phyloP scores from a whole-genome alignment of 495 filamentous ascomycete species.

The Penicillium manginii region DNA sequence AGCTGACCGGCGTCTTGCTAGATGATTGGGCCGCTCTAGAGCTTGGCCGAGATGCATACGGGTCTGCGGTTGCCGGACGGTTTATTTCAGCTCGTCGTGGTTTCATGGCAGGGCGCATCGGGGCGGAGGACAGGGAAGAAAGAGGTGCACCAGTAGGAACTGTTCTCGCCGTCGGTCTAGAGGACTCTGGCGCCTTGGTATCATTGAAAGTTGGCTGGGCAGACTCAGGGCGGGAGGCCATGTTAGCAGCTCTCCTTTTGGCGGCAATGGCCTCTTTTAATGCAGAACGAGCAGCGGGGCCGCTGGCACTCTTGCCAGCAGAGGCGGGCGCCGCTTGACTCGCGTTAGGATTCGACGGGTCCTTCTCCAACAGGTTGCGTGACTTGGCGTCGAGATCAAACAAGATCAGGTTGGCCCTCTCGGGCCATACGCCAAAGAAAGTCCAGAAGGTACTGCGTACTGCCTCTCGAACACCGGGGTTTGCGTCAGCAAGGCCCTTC shows the following conservation, averaged over 20 bases:
- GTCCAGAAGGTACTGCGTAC: constrained; percentile 86
- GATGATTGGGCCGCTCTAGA: constrained; percentile 36
- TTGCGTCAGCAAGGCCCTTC: constrained; percentile 82
- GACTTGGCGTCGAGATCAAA: constrained; percentile 72
- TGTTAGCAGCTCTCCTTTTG: constrained; percentile 68
- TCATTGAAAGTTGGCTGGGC: constrained; percentile 62
- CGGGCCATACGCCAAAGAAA: constrained; percentile 76
- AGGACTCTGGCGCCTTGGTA: constrained; percentile 44
- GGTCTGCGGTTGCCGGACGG: constrained; percentile 63
- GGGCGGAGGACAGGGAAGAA: constrained; percentile 60
- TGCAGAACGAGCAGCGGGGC: constrained; percentile 49
- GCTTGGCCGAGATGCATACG: constrained; percentile 50
- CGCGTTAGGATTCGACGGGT: constrained; percentile 77
- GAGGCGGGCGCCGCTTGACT: constrained; percentile 50
- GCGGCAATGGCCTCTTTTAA: constrained; percentile 82
- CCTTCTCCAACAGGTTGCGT: constrained; percentile 74
- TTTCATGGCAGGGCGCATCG: constrained; percentile 57
- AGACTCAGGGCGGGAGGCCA: constrained; percentile 73
- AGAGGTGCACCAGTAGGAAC: constrained; percentile 37
- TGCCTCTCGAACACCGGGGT: constrained; percentile 81
- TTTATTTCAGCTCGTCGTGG: constrained; percentile 51
- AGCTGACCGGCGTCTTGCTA: constrained; percentile 44
- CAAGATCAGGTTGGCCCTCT: constrained; percentile 75
- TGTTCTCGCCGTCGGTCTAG: constrained; percentile 33
- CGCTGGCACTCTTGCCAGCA: constrained; percentile 50